Percentiles rank a stretch among this genome's conserved stretches.
phyloP scores from a whole-genome alignment of 768 basidiomycete species.

The Amanita polypyramis region DNA sequence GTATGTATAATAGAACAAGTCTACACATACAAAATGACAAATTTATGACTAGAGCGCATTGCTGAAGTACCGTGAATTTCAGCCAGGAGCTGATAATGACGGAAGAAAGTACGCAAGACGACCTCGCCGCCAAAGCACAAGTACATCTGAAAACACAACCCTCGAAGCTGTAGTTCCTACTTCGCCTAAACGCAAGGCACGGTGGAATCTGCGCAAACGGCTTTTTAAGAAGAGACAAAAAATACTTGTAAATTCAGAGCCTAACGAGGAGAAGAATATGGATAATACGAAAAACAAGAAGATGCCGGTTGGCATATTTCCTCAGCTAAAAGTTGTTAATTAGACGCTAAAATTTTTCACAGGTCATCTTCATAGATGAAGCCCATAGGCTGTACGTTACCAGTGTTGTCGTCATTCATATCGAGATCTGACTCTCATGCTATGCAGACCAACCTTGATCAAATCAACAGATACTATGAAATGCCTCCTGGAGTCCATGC shows the following conservation, averaged over 20 bases:
- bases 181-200: slow-evolving; percentile 15
- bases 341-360: neutral
- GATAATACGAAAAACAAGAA: slow-evolving; percentile 41
- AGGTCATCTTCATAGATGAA: slow-evolving; percentile 74
- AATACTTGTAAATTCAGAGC: slow-evolving; percentile 8
- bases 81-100: slow-evolving; percentile 25
- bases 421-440: neutral
- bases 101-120: slow-evolving; percentile 14
- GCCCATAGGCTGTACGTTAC: slow-evolving; percentile 65
- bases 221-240: slow-evolving; percentile 16
- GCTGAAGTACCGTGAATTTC: slow-evolving; percentile 64
- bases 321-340: slow-evolving; percentile 16
- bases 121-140: slow-evolving; percentile 19
- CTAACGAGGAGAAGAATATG: slow-evolving; percentile 23
- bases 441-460: slow-evolving; percentile 55
- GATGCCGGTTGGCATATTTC: slow-evolving; percentile 36
- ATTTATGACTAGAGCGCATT: slow-evolving; percentile 46
- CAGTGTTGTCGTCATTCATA: neutral
- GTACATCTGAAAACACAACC: slow-evolving; percentile 32
- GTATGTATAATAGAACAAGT: slow-evolving; percentile 19
- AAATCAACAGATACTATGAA: slow-evolving; percentile 78
- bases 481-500: slow-evolving; percentile 73
- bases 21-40: neutral
- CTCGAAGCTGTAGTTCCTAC: slow-evolving; percentile 22
- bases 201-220: slow-evolving; percentile 24